Percentiles rank a stretch among this genome's conserved stretches.
phyloP scores from a whole-genome alignment of 169 alveolate species.

The Blepharisma undulans region DNA sequence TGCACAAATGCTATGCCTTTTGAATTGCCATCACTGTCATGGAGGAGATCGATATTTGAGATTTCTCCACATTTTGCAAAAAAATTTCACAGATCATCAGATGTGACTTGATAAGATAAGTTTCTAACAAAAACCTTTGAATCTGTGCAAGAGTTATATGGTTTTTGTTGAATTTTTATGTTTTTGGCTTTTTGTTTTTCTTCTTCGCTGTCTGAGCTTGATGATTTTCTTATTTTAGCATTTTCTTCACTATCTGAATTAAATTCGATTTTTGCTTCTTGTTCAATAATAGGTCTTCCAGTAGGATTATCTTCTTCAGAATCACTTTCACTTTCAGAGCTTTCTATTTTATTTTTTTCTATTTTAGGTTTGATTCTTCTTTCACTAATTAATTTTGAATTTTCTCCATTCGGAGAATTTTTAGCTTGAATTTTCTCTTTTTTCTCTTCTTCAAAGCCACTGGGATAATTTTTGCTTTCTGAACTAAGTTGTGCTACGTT shows the following conservation, averaged over 20 bases:
- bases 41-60: slow-evolving; percentile 45
- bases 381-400: too few relatives aligned
- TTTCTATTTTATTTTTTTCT: background rate
- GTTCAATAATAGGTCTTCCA: background rate
- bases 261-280: background rate
- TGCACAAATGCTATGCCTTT: slow-evolving; percentile 69
- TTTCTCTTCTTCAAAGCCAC: background rate
- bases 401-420: too few relatives aligned
- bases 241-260: background rate
- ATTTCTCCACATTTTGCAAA: slow-evolving; percentile 68
- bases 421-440: background rate
- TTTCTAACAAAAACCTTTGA: slow-evolving; percentile 65
- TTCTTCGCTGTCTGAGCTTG: background rate
- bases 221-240: background rate
- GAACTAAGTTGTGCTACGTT: too few relatives aligned
- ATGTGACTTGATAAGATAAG: slow-evolving; percentile 64
- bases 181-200: background rate
- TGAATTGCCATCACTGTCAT: slow-evolving; percentile 38
- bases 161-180: background rate
- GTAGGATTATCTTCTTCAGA: background rate
- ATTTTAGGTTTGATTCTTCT: background rate
- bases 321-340: background rate
- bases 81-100: slow-evolving; percentile 53
- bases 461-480: background rate
- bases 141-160: background rate